Evolutionary conservation across 2,329 filamentous ascomycete species (phyloP).

Genomic region (Aureobasidium sp.): DNA sequence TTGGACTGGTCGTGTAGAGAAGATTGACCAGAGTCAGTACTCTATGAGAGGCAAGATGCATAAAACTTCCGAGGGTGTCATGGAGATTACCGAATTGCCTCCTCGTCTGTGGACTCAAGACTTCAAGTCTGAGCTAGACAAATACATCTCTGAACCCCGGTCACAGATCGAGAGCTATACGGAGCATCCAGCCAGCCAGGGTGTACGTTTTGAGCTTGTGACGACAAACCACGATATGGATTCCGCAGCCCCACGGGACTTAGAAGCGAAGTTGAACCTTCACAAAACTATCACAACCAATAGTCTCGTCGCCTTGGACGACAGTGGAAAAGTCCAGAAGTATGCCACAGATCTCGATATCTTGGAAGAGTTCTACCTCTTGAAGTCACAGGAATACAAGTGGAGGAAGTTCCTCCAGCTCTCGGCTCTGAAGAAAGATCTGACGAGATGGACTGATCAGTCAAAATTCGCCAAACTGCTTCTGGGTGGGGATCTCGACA

Average conservation of each 20-base stretch:
- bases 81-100: slow-evolving; percentile 85
- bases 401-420: not conserved
- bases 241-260: not conserved
- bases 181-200: not conserved
- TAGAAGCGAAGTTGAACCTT: not conserved
- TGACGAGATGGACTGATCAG: slow-evolving; percentile 82
- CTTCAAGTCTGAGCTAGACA: slow-evolving; percentile 90
- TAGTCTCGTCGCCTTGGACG: slow-evolving; percentile 50
- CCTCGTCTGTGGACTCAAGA: slow-evolving; percentile 96
- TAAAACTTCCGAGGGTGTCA: slow-evolving; percentile 65
- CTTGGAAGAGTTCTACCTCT: not conserved
- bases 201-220: not conserved
- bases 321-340: slow-evolving; percentile 86
- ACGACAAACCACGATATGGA: no score
- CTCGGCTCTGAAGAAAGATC: slow-evolving; percentile 92
- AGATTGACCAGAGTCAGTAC: slow-evolving; percentile 57
- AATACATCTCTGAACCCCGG: slow-evolving; percentile 60
- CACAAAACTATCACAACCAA: not conserved
- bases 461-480: slow-evolving; percentile 89
- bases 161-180: not conserved
- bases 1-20: slow-evolving; percentile 74
- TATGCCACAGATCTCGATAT: not conserved
- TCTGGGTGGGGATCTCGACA: slow-evolving; percentile 78
- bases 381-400: slow-evolving; percentile 42
- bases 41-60: slow-evolving; percentile 40